A percentile compares a stretch with the other conserved stretches of the same genome.
Conservation (phyloP, 1,284 basidiomycete species). For the Austropuccinia psidii region DNA sequence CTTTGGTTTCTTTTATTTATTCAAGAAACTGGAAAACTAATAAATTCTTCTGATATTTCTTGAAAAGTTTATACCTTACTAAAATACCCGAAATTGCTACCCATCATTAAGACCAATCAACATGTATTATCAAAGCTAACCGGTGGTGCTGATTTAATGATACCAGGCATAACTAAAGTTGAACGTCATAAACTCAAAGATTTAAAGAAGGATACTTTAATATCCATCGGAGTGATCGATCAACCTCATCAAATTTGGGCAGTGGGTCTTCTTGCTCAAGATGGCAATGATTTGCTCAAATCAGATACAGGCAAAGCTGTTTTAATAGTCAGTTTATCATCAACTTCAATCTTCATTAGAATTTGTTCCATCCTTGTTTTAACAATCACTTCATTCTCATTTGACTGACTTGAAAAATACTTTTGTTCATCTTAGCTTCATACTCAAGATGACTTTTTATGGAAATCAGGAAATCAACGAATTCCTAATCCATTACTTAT, state of each 20-base stretch:
- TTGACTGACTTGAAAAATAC: neutral
- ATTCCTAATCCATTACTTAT: neutral
- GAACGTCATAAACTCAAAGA: neutral
- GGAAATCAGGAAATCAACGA: neutral
- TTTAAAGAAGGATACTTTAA: neutral
- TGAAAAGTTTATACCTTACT: slow-evolving; percentile 8
- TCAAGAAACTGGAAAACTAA: neutral
- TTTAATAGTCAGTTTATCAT: slow-evolving; percentile 4
- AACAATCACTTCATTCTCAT: neutral
- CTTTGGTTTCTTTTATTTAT: neutral
- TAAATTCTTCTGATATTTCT: neutral
- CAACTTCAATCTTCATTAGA: neutral
- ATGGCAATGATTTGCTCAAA: neutral
- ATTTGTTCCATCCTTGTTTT: neutral
- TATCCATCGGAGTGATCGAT: neutral
- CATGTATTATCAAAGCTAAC: slow-evolving; percentile 3
- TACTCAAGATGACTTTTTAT: slow-evolving; percentile 21
- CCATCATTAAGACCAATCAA: slow-evolving; percentile 4
- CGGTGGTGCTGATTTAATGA: slow-evolving; percentile 21
- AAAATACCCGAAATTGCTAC: slow-evolving; percentile 1
- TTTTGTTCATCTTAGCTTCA: neutral
- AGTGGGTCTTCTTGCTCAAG: slow-evolving; percentile 4
- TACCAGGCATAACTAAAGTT: slow-evolving; percentile 7
- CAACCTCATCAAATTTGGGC: slow-evolving; percentile 14
- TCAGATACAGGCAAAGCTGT: slow-evolving; percentile 5